Conservation (phyloP, 495 filamentous ascomycete species). For the Penicillium roqueforti region DNA sequence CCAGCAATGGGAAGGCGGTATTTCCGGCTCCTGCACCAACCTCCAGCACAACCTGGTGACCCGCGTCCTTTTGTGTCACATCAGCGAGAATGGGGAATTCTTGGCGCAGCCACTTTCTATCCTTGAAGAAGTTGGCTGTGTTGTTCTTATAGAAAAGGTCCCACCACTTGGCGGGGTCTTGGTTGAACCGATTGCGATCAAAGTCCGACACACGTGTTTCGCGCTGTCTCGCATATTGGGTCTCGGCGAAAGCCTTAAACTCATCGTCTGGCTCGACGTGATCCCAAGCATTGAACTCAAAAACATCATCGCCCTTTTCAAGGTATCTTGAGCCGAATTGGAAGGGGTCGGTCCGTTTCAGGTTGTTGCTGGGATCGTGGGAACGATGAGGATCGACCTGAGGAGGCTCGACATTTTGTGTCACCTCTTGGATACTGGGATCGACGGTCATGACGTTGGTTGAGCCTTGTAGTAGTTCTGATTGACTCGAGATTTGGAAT, state of each 20-base stretch:
- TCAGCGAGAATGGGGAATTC: constrained; percentile 83
- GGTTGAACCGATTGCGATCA: constrained; percentile 82
- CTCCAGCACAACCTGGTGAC: constrained; percentile 67
- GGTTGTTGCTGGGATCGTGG: constrained; percentile 50
- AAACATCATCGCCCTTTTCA: constrained; percentile 76
- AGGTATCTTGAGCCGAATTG: constrained; percentile 89
- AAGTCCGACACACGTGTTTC: constrained; percentile 79
- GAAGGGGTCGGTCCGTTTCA: constrained; percentile 88
- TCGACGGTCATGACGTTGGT: constrained; percentile 23
- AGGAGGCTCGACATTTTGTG: constrained; percentile 47
- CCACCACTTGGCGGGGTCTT: constrained; percentile 91
- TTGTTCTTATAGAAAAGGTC: constrained; percentile 96
- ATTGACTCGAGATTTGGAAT: not conserved
- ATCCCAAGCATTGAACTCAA: constrained; percentile 97
- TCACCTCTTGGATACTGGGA: constrained; percentile 19
- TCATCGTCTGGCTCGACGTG: constrained; percentile 82
- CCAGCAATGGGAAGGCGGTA: constrained; percentile 85
- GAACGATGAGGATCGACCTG: constrained; percentile 44
- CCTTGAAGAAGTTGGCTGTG: constrained; percentile 94
- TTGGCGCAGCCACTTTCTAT: constrained; percentile 92
- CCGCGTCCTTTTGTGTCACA: constrained; percentile 59
- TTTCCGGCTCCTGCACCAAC: constrained; percentile 95
- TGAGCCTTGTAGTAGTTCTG: not conserved
- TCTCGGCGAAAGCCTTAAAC: constrained; percentile 75
- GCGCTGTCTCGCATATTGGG: constrained; percentile 78